Evolutionary conservation across 805 yeast species (phyloP), one percentile per base, ranked within the genome.

Genomic region (Candida oleophila): DNA sequence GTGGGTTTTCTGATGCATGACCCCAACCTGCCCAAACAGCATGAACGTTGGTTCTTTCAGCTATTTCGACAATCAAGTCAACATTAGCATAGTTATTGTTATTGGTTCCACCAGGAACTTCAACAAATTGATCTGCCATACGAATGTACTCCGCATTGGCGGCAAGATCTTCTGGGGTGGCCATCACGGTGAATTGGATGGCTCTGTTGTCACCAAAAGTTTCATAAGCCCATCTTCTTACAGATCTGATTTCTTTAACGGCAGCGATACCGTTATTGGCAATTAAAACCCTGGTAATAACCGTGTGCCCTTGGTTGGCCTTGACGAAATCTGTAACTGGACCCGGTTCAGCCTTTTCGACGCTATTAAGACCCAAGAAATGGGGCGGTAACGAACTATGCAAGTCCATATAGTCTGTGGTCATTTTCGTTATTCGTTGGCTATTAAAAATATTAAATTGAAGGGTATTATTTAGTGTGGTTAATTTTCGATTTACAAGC

Each of bases 11-110:
- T n/a, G 97, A 89, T 22, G 99, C 99, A 66, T 95, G 99, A 60
- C 99, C 99, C 99, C 99, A 94, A 60, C 99, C 99, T 32, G 99
- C 99, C 99, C 99, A 94, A 48, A 94, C 99, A 21, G 99, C 99
- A 66, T 94, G 96, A 47, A 88, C 97, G 55, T 89, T 82, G 38
- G 96, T 86, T 74, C 97, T 86, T 73, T 94, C 99, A 33, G 99
- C 99, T 42, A 94, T 76, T 60, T 94, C 99, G 41, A 94, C 97
- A 66, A 94, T 94, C 51, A 94, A 77, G 56, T 94, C 99, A 51
- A 94, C 99, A 63, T 94, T 94, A 58, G 99, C 99, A 65, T 91
- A 91, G 71, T 94, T 94, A 70, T 94, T 95, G 76, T 94, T 94
- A 73, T 95, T 95, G 46, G 99, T 94, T 47, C 99, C 99, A 62